Percentiles rank a stretch among this genome's conserved stretches.
phyloP scores from a whole-genome alignment of 208 protist species.

The Trypanosoma caninum region DNA sequence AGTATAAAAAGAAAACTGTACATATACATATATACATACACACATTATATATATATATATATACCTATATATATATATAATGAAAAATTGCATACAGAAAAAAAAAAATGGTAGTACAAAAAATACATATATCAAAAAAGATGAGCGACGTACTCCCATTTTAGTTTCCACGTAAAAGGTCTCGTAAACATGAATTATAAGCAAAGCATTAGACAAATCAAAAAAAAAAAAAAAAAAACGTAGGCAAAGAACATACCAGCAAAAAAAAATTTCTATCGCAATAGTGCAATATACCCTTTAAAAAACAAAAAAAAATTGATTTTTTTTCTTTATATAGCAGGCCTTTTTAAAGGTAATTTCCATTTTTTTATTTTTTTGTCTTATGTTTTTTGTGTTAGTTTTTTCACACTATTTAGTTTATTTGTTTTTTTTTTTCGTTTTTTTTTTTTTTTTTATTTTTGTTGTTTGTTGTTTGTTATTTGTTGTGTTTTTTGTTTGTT shows the following conservation, averaged over 20 bases:
- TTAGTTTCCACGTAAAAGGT: not conserved
- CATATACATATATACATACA: not conserved
- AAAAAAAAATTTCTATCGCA: no score
- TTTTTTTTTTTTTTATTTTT: constrained; percentile 4
- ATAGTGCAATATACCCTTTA: no score
- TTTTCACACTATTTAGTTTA: not conserved
- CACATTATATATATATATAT: no score
- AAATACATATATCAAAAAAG: not conserved
- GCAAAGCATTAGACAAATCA: not conserved
- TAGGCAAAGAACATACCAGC: no score
- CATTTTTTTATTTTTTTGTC: not conserved
- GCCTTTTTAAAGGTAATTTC: no score
- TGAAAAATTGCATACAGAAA: no score
- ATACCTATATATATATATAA: no score
- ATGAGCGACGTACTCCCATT: not conserved
- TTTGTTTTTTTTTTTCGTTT: not conserved
- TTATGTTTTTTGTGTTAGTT: not conserved
- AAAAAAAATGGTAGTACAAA: not conserved
- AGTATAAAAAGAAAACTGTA: not conserved
- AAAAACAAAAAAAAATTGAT: no score
- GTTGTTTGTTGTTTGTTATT: not conserved
- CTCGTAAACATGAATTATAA: not conserved
- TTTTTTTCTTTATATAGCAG: no score
- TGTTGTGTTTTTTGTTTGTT: no score
- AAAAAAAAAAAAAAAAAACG: not conserved